Conservation (phyloP, 2,329 filamentous ascomycete genomes). For the Clonostachys byssicola region DNA sequence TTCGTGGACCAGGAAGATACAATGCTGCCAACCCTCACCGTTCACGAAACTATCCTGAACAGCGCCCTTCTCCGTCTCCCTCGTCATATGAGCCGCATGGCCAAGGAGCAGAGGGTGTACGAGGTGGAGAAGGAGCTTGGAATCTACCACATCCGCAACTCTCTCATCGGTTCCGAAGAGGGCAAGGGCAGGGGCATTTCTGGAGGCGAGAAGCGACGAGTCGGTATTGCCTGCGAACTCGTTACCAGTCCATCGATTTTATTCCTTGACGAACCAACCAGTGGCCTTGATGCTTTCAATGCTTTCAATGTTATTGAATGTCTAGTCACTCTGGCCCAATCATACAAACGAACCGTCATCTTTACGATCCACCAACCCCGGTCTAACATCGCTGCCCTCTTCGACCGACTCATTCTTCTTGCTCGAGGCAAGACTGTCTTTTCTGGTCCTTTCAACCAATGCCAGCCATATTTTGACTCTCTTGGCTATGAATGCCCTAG, state of each 20-base stretch:
- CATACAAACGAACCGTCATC: slow-evolving; percentile 93
- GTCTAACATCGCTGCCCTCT: slow-evolving; percentile 96
- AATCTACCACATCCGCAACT: slow-evolving; percentile 90
- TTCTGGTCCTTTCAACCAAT: slow-evolving; percentile 83
- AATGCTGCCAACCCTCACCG: slow-evolving; percentile 90
- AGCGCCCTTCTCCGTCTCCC: slow-evolving; percentile 91
- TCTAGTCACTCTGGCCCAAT: slow-evolving; percentile 89
- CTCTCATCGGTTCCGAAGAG: slow-evolving; percentile 93
- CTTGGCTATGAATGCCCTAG: slow-evolving; percentile 91
- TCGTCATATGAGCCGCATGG: slow-evolving; percentile 77
- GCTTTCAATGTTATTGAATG: slow-evolving; percentile 98
- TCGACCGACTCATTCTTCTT: slow-evolving; percentile 88
- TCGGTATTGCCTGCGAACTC: slow-evolving; percentile 95
- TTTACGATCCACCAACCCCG: slow-evolving; percentile 98
- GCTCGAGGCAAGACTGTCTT: slow-evolving; percentile 89
- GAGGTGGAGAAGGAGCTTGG: slow-evolving; percentile 96
- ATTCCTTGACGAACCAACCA: slow-evolving; percentile 95
- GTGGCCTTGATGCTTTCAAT: slow-evolving; percentile 92
- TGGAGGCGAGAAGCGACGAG: slow-evolving; percentile 91
- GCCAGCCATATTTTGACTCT: slow-evolving; percentile 87
- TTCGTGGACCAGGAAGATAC: slow-evolving; percentile 99
- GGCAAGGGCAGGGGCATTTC: slow-evolving; percentile 92
- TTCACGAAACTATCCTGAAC: slow-evolving; percentile 95
- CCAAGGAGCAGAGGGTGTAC: slow-evolving; percentile 87
- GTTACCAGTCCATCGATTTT: slow-evolving; percentile 97